Evolutionary conservation across 306 rosid genomes (phyloP).

Genomic region (Dicorynia guianensis): DNA sequence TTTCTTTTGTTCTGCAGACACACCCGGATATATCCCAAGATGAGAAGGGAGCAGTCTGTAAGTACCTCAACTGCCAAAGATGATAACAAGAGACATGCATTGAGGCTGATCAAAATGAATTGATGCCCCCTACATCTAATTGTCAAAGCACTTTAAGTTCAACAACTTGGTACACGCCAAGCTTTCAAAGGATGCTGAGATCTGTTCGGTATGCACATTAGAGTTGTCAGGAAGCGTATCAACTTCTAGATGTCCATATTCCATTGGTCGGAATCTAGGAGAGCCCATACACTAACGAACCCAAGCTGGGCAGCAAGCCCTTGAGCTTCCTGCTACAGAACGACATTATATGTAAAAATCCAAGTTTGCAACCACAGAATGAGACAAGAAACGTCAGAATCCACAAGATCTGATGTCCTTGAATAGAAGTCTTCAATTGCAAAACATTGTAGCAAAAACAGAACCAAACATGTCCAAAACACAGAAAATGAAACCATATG

Average conservation of each 20-base stretch:
- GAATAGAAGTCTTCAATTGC: slow-evolving; percentile 58
- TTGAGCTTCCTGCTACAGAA: slow-evolving; percentile 57
- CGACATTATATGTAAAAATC: slow-evolving; percentile 39
- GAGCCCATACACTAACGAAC: slow-evolving; percentile 56
- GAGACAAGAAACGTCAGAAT: slow-evolving; percentile 68
- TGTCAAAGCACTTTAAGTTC: slow-evolving; percentile 68
- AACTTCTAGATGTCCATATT: slow-evolving; percentile 54
- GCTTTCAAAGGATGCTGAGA: slow-evolving; percentile 65
- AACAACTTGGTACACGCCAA: slow-evolving; percentile 62
- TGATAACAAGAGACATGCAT: slow-evolving; percentile 63
- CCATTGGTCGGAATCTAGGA: slow-evolving; percentile 47
- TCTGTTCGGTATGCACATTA: slow-evolving; percentile 49
- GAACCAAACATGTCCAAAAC: slow-evolving; percentile 35
- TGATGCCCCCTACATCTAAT: slow-evolving; percentile 66
- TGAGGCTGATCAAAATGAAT: slow-evolving; percentile 66
- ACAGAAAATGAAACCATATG: slow-evolving; percentile 40
- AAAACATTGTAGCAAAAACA: slow-evolving; percentile 44
- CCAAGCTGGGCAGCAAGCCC: slow-evolving; percentile 47
- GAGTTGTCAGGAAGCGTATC: slow-evolving; percentile 60
- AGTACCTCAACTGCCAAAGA: slow-evolving; percentile 60
- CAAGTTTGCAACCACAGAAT: slow-evolving; percentile 54
- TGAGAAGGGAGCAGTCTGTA: slow-evolving; percentile 63
- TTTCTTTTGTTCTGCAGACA: slow-evolving; percentile 44
- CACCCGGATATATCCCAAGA: slow-evolving; percentile 60
- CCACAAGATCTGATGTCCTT: slow-evolving; percentile 62